Evolutionary conservation across 2,329 filamentous ascomycete species (phyloP).

Genomic region (Colletotrichum ledebouriae): DNA sequence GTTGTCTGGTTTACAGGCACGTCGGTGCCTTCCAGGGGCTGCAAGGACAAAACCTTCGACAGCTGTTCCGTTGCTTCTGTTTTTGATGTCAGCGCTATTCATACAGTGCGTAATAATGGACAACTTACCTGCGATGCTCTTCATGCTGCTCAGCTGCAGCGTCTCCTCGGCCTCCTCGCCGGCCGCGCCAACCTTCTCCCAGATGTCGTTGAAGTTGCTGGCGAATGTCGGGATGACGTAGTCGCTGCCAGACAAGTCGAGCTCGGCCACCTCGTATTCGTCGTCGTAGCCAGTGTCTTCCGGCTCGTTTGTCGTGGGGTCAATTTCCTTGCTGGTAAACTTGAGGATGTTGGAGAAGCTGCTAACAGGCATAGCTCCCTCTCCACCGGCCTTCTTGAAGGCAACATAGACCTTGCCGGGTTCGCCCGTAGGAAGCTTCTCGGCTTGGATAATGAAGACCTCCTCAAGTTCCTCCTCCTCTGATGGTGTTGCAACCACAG

Average conservation of each 20-base stretch:
- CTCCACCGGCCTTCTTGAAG: constrained; percentile 86
- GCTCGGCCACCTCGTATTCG: constrained; percentile 95
- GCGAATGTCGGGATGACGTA: constrained; percentile 95
- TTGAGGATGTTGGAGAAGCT: constrained; percentile 94
- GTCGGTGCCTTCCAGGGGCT: constrained; percentile 94
- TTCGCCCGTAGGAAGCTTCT: constrained; percentile 85
- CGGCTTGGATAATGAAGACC: constrained; percentile 92
- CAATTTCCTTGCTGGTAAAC: constrained; percentile 98
- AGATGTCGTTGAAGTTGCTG: constrained; percentile 94
- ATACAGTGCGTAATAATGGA: not conserved
- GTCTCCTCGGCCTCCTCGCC: constrained; percentile 94
- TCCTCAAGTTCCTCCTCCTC: constrained; percentile 90
- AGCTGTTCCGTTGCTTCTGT: constrained; percentile 93
- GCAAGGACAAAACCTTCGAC: constrained; percentile 86
- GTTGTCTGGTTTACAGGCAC: constrained; percentile 89
- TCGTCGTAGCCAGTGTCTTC: constrained; percentile 96
- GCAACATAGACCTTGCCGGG: constrained; percentile 95
- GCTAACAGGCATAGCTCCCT: constrained; percentile 80
- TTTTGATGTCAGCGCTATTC: constrained; percentile 41
- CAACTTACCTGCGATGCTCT: constrained; percentile 90
- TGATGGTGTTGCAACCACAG: constrained; percentile 81
- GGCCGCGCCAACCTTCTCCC: constrained; percentile 91
- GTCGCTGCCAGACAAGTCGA: constrained; percentile 91
- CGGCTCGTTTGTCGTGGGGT: constrained; percentile 91
- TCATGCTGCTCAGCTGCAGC: constrained; percentile 86